Evolutionary conservation across 2,329 filamentous ascomycete genomes (phyloP).

Genomic region (Cadophora sp.): DNA sequence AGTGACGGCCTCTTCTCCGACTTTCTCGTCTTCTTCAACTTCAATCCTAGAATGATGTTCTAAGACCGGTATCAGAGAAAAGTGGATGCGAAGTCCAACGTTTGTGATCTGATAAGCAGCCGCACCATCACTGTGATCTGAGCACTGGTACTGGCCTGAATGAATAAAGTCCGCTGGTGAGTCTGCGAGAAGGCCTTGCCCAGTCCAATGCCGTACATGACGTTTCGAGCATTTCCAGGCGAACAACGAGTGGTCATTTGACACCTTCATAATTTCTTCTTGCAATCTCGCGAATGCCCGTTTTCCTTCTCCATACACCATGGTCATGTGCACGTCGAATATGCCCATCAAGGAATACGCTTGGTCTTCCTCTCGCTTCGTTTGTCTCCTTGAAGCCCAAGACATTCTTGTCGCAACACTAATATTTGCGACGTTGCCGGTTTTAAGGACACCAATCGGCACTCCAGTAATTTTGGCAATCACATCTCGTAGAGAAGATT

Average conservation of each 20-base stretch:
- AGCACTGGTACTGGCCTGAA: neutral
- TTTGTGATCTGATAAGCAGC: neutral
- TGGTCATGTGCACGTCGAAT: constrained; percentile 46
- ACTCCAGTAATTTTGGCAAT: constrained; percentile 10
- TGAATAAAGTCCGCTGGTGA: neutral
- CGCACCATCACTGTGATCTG: neutral
- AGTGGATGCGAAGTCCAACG: neutral
- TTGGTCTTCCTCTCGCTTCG: constrained; percentile 40
- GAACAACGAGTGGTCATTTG: constrained; percentile 12
- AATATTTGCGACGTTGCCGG: constrained; percentile 19
- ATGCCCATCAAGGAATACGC: constrained; percentile 46
- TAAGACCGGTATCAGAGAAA: neutral
- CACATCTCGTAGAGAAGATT: neutral
- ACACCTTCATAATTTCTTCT: constrained; percentile 19
- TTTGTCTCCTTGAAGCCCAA: constrained; percentile 46
- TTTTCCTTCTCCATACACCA: constrained; percentile 29
- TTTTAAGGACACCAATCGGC: neutral
- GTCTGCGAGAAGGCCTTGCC: neutral
- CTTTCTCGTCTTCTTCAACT: neutral
- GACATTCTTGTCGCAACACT: constrained; percentile 47
- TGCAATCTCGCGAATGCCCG: constrained; percentile 25
- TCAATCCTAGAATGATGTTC: neutral
- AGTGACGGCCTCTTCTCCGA: neutral
- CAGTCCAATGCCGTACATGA: neutral
- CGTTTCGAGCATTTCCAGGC: constrained; percentile 9